Evolutionary conservation across 78 protist species (phyloP).

Genomic region (Salpingoeca rosetta): DNA sequence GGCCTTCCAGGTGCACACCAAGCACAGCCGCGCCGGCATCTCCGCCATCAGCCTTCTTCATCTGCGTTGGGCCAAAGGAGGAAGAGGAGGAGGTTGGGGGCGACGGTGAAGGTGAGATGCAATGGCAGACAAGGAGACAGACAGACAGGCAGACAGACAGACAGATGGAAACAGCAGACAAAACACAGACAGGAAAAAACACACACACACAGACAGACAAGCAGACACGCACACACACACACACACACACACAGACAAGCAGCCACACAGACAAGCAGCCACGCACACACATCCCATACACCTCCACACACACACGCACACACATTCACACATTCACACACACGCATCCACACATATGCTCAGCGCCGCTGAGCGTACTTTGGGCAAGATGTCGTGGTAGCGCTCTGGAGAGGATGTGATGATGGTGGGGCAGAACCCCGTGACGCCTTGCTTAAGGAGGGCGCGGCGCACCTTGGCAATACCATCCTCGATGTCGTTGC

Average conservation of each 20-base stretch:
- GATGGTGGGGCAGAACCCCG: slow-evolving; percentile 25
- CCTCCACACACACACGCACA: too few species aligned
- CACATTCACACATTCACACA: too few species aligned
- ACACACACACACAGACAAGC: too few species aligned
- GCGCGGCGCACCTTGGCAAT: not conserved
- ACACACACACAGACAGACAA: not conserved
- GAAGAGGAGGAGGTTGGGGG: not conserved
- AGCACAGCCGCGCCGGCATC: slow-evolving; percentile 11
- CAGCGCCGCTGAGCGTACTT: not conserved
- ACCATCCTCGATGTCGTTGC: not conserved
- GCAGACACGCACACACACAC: not conserved
- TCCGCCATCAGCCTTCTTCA: not conserved
- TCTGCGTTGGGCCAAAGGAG: not conserved
- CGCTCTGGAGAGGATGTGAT: slow-evolving; percentile 11
- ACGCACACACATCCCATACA: too few species aligned
- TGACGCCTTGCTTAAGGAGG: slow-evolving; percentile 17
- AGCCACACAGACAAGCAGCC: too few species aligned
- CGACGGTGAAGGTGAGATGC: not conserved
- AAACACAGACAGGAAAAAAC: not conserved
- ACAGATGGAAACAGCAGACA: not conserved
- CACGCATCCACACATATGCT: not conserved
- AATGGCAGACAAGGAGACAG: not conserved
- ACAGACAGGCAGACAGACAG: too few species aligned
- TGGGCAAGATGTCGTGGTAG: not conserved
- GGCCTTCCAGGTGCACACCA: slow-evolving; percentile 31